Conservation (phyloP, 345 rosid species). For the Salix viminalis region DNA sequence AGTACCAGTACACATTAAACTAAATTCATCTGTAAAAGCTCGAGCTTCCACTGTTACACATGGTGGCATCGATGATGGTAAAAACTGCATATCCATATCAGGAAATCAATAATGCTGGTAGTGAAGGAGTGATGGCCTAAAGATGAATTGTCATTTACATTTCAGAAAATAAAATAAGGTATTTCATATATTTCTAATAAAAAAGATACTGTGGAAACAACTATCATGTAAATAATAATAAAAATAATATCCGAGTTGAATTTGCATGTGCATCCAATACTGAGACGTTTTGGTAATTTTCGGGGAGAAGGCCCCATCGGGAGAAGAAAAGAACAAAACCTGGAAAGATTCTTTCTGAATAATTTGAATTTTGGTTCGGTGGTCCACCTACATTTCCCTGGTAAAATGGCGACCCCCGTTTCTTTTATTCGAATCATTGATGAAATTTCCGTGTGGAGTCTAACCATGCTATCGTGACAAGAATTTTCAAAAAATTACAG, state of each 20-base stretch:
- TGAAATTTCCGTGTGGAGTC: neutral
- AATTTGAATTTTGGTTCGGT: slow-evolving; percentile 10
- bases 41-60: neutral
- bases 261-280: slow-evolving; percentile 9
- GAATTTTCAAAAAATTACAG: neutral
- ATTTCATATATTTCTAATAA: no score
- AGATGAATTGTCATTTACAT: neutral
- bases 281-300: slow-evolving; percentile 1
- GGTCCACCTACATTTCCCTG: slow-evolving; percentile 34
- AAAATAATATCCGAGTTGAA: no score
- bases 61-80: neutral
- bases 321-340: slow-evolving; percentile 19
- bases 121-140: neutral
- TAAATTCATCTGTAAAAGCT: neutral
- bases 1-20: slow-evolving; percentile 14
- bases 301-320: slow-evolving; percentile 14
- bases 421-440: neutral
- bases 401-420: slow-evolving; percentile 5
- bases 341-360: slow-evolving; percentile 39
- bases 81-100: slow-evolving; percentile 19
- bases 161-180: no score
- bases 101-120: slow-evolving; percentile 34
- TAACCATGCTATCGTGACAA: neutral
- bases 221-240: no score
- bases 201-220: no score